Evolutionary conservation across 1,284 basidiomycete species (phyloP), one percentile per base, ranked within the genome.

Genomic region (Tilletia caries): DNA sequence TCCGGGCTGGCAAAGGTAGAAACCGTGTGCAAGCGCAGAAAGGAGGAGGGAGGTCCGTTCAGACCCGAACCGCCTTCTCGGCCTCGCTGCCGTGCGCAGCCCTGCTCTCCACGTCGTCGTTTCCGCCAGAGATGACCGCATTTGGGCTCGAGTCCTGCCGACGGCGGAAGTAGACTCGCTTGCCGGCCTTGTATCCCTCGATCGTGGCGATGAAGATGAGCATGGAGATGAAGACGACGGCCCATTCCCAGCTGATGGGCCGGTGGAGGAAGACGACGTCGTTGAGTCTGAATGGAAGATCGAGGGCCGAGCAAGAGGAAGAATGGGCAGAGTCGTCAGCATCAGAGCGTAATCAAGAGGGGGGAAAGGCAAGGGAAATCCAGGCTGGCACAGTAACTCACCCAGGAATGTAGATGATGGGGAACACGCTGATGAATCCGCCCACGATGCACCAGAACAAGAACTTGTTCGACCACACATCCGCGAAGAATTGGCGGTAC

Each of bases 351-450:
- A 44, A 18, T 10, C 8, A 44, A 10, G 8, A 41, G 37, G 37
- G 37, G 15, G 37, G 0, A 41, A 41, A 41, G 37, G 15, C 5
- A 41, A 15, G 15, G 15, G 1, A 6, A 41, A 1, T 10, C 8
- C 10, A 41, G 2, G 37, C 2, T 41, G 10, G 37, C 37, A 2
- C 10, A 8, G 4, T 10, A 18, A 62, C 58, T 62, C 58, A 62
- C 58, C 78, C 82, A 0, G 82, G 77, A n/a, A 88, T 85, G 74
- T 88, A 88, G 58, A 88, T 82, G 60, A 86, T 84, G 75, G 84
- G 84, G 70, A 88, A 86, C 27, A 88, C 86, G 68, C 84, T 85
- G 64, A 86, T 75, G 82, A 87, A 86, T 5, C 87, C 87, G 65
- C 75, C 64, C 13, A 81, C 70, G 41, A 82, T 74, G 46, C 76